These are phyloP conservation scores for Rasamsonia emersonii DNA, from an alignment of 2,329 filamentous ascomycete genomes.

Conservation along the genomic window DNA sequence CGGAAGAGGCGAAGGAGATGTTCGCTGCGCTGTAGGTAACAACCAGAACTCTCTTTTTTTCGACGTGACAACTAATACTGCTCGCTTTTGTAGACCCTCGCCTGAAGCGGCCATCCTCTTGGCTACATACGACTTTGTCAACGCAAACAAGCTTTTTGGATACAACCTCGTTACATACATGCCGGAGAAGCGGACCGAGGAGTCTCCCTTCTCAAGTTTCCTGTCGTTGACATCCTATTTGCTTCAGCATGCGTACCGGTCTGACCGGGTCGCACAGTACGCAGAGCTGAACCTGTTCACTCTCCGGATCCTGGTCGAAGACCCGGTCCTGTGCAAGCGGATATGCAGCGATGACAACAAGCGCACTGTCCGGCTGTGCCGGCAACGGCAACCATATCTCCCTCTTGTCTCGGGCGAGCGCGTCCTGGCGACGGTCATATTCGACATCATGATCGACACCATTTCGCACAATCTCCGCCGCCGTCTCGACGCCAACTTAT, in stretches of 20 bases:
- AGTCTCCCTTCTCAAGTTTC: conserved; percentile 71
- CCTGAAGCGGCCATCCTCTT: conserved; percentile 72
- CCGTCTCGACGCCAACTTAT: conserved; percentile 74
- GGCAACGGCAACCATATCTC: conserved; percentile 78
- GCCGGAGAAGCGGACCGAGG: conserved; percentile 53
- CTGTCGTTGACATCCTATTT: conserved; percentile 88
- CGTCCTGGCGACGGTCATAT: conserved; percentile 62
- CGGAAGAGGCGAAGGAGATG: conserved; percentile 71
- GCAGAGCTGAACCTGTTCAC: conserved; percentile 78
- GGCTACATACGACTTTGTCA: conserved; percentile 83
- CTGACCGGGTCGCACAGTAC: conserved; percentile 68
- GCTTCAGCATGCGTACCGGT: conserved; percentile 85
- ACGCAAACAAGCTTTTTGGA: conserved; percentile 93
- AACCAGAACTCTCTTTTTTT: not conserved
- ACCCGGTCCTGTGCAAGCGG: conserved; percentile 69
- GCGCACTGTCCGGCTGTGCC: conserved; percentile 68
- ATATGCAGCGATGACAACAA: conserved; percentile 74
- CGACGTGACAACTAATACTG: conserved; percentile 17
- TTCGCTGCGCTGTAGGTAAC: conserved; percentile 66
- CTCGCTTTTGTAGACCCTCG: conserved; percentile 57
- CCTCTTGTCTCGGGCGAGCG: conserved; percentile 66
- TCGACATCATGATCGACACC: conserved; percentile 83
- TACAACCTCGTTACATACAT: conserved; percentile 65
- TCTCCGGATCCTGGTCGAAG: conserved; percentile 78
- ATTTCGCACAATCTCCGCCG: conserved; percentile 89